Percentiles rank a stretch among this genome's conserved stretches.
These are phyloP conservation scores for Spatholobus suberectus DNA, from an alignment of 306 rosid species.

Conservation along the genomic window DNA sequence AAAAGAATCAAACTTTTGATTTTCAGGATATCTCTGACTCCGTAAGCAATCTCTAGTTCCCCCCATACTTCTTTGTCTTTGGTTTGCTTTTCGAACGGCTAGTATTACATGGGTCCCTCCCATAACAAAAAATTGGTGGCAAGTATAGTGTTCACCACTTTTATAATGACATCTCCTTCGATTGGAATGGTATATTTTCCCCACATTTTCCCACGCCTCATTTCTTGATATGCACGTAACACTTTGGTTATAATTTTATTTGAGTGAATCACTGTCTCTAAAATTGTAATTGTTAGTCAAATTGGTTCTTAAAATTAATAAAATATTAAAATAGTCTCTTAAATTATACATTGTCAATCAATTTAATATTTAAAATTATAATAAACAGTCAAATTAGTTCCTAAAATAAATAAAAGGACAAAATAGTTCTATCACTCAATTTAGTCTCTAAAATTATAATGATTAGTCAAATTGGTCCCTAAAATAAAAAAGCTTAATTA, in stretches of 20 bases:
- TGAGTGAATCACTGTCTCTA: too few species aligned
- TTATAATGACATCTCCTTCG: background rate
- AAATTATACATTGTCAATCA: too few species aligned
- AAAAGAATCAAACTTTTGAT: conserved; percentile 32
- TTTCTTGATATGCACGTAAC: conserved; percentile 7
- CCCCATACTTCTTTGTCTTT: conserved; percentile 15
- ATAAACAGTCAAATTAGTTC: too few species aligned
- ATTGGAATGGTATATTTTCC: background rate
- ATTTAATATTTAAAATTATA: too few species aligned
- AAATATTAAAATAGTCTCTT: too few species aligned
- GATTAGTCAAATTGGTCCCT: too few species aligned
- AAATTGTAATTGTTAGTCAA: too few species aligned
- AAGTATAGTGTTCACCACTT: background rate
- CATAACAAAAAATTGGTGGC: background rate
- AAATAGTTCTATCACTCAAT: too few species aligned
- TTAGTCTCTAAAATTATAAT: too few species aligned
- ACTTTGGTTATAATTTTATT: background rate
- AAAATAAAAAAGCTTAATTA: too few species aligned
- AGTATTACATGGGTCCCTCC: conserved; percentile 30
- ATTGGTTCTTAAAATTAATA: too few species aligned
- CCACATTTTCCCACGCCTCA: conserved; percentile 10
- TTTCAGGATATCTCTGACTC: conserved; percentile 11
- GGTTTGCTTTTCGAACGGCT: conserved; percentile 25
- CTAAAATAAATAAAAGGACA: too few species aligned
- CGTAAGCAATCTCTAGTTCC: conserved; percentile 34